Conservation (phyloP, 345 rosid genomes). For the Geranium rotundifolium region DNA sequence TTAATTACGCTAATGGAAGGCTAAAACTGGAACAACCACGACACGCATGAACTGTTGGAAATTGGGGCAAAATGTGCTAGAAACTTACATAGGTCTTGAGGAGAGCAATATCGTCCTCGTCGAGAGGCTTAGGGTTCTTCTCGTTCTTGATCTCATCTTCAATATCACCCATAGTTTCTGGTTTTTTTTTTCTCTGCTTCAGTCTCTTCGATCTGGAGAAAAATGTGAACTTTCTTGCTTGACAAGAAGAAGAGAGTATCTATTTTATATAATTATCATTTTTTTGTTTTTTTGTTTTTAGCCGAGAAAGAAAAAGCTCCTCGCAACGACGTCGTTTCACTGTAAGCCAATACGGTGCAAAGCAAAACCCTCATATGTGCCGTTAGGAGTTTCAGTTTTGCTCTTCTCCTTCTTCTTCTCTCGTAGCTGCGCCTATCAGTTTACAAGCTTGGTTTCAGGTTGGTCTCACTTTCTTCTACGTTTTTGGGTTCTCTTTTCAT, state of each 20-base stretch:
- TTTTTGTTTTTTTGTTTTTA: no score
- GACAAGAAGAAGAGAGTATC: not conserved
- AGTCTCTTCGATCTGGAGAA: not conserved
- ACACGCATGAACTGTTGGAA: not conserved
- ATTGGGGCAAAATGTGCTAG: slow-evolving; percentile 1
- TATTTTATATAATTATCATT: no score
- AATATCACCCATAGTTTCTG: not conserved
- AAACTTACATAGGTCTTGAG: slow-evolving; percentile 72
- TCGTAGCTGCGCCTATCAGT: no score
- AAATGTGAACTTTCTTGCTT: not conserved
- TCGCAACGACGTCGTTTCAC: no score
- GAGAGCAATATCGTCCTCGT: slow-evolving; percentile 87
- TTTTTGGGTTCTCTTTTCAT: not conserved
- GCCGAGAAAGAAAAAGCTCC: no score
- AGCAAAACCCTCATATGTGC: no score
- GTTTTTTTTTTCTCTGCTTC: not conserved
- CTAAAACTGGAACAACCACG: no score
- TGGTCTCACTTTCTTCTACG: not conserved
- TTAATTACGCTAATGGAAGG: no score
- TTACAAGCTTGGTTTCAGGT: no score
- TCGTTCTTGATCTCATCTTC: not conserved
- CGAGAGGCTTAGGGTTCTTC: slow-evolving; percentile 78
- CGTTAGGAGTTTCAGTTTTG: no score
- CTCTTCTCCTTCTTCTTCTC: no score
- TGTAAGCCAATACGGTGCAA: no score